Conservation (phyloP, 169 alveolate species). For the Sarcocystis neurona region DNA sequence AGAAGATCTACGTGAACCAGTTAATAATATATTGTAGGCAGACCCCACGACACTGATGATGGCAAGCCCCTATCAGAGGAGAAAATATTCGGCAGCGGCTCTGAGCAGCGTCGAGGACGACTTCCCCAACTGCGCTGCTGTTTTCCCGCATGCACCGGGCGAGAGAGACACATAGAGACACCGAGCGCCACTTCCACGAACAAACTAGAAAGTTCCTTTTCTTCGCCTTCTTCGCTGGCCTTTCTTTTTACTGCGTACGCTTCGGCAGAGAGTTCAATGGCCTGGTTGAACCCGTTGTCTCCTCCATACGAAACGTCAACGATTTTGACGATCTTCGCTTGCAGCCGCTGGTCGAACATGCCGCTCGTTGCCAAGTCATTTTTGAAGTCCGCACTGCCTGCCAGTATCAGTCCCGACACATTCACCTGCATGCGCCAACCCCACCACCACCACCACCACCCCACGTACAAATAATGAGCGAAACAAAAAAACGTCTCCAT, state of each 20-base stretch:
- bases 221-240: background rate
- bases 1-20: no score
- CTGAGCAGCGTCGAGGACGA: background rate
- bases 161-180: background rate
- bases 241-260: conserved; percentile 30
- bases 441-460: no score
- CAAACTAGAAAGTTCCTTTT: background rate
- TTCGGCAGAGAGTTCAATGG: conserved; percentile 79
- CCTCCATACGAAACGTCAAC: conserved; percentile 99
- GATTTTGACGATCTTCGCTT: conserved; percentile 90
- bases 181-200: background rate
- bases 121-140: background rate
- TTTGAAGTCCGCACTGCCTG: conserved; percentile 99
- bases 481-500: background rate
- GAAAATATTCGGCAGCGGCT: background rate
- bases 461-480: background rate
- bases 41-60: no score
- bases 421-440: no score
- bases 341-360: conserved; percentile 94
- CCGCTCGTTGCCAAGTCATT: conserved; percentile 91
- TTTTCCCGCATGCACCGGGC: background rate
- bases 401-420: conserved; percentile 89
- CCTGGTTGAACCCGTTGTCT: conserved; percentile 98
- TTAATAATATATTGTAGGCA: no score
- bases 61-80: background rate